Evolutionary conservation across 352 stramenopile genomes (phyloP), one percentile per base, ranked within the genome.

Genomic region (Pythium angustatum): DNA sequence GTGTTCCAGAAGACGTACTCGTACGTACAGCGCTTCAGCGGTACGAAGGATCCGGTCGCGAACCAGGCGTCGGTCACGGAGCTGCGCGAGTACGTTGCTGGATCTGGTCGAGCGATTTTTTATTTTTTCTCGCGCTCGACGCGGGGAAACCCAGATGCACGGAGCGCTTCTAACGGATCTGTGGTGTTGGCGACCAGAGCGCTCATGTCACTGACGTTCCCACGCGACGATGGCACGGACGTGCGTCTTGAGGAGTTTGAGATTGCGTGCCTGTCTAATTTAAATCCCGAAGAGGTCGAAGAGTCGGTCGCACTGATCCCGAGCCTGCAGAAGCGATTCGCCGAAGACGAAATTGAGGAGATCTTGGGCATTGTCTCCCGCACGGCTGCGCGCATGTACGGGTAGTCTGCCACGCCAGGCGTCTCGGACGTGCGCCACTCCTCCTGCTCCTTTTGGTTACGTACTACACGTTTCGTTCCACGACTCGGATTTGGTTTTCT

Each of bases 1-100:
- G 87, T 96, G 22, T 96, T 96, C 67, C 85, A 96, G 70, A 95
- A 96, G 79, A 96, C 88, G 33, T 94, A 96, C 64, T 94, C 88
- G 61, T 96, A 96, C 53, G 88, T 96, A 58, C 88, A 96, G 69
- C 84, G 88, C 47, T 96, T 96, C 65, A 96, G 87, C 44, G 87
- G 88, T 54, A 96, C 88, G n/a, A 96, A 96, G 65, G 87, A 96
- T 58, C 88, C 88, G 0, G 85, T 96, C n/a, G 75, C 86, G 41
- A 96, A 96, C 71, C 88, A 96, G 77, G 85, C 86, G 54, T 93
- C 84, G 5, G 88, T 96, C 24, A 94, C 88, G 31, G 88, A 96
- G 59, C 75, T 96, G 24, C 85, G 88, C 69, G 87, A 94, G 81
- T 93, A 89, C 31, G 78, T 87, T 1, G 11, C 33, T 41, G n/a